Evolutionary conservation across 2,329 filamentous ascomycete species (phyloP), one percentile per base, ranked within the genome.

Genomic region (Xylariaceae sp.): DNA sequence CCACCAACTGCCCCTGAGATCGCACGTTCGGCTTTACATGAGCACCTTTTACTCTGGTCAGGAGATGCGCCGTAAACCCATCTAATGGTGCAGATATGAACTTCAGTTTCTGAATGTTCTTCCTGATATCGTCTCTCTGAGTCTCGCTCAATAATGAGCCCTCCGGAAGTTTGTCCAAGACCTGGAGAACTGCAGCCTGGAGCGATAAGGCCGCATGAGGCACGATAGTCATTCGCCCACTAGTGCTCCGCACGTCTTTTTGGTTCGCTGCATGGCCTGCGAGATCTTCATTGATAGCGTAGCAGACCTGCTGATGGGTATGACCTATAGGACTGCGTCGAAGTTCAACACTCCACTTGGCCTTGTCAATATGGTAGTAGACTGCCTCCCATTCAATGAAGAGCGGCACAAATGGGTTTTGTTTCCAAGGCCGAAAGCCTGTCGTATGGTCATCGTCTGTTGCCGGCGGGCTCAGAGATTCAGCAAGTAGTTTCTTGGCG

Each of bases 161-260:
- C 2, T 32, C 30, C 1, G 55, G 39, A 0, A 68, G 67, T 0
- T 63, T 55, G 0, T 44, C 30, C 32, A 75, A 68, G 1, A 75
- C 60, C 50, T 74, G 73, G 5, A 54, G 55, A 6, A 76, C 53
- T 53, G 69, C 69, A 9, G 67, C 58, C 1, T 56, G 29, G 1
- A 77, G 60, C 0, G 66, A 64, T 55, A 72, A 73, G 39, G 56
- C 67, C 0, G 74, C 68, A 58, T 78, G 75, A 0, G 75, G 75
- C 0, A 77, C 63, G 3, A 78, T 66, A 0, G 76, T 60, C 3
- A 70, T 62, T 0, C 74, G 67, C 0, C 75, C 75, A 0, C 70
- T 71, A 0, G 76, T 27, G 1, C 58, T 42, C 4, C 72, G 67
- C 13, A 27, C 43, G 24, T 69, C 67, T 21, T 24, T 32, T 33